Conservation (phyloP, 495 filamentous ascomycete species). For the Staphylotrichum longicolle region DNA sequence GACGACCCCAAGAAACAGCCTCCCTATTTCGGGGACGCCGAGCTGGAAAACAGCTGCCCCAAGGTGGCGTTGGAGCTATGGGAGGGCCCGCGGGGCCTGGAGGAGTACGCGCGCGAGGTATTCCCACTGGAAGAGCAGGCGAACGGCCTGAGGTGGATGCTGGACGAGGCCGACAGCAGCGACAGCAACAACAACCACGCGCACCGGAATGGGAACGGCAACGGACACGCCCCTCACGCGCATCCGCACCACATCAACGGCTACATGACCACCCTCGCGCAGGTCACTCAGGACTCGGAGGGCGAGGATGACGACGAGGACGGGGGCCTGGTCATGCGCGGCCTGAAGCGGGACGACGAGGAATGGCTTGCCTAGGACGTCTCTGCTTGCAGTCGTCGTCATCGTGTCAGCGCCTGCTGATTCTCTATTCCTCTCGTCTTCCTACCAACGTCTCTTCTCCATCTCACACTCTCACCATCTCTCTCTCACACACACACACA, state of each 20-base stretch:
- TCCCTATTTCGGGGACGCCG: conserved; percentile 53
- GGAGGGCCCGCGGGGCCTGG: conserved; percentile 86
- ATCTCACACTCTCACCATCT: not conserved
- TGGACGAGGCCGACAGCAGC: conserved; percentile 40
- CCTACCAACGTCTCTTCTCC: not conserved
- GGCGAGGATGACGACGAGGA: conserved; percentile 42
- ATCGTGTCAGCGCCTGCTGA: not conserved
- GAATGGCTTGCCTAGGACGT: conserved; percentile 46
- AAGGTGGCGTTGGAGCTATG: conserved; percentile 74
- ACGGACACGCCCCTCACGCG: conserved; percentile 13
- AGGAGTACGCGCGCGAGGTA: conserved; percentile 93
- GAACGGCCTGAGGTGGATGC: conserved; percentile 92
- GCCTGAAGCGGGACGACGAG: conserved; percentile 50
- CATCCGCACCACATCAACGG: conserved; percentile 16
- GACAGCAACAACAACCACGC: conserved; percentile 19
- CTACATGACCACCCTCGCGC: conserved; percentile 10
- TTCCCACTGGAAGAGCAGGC: conserved; percentile 92
- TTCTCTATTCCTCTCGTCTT: not conserved
- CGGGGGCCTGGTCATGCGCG: conserved; percentile 50
- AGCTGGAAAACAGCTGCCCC: conserved; percentile 60
- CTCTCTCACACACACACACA: not conserved
- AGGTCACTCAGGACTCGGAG: conserved; percentile 17
- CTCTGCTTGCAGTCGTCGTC: not conserved
- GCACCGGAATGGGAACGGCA: conserved; percentile 25
- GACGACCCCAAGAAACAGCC: conserved; percentile 54